Conservation (phyloP, 257 asterid species). For the Osmanthus fragrans region DNA sequence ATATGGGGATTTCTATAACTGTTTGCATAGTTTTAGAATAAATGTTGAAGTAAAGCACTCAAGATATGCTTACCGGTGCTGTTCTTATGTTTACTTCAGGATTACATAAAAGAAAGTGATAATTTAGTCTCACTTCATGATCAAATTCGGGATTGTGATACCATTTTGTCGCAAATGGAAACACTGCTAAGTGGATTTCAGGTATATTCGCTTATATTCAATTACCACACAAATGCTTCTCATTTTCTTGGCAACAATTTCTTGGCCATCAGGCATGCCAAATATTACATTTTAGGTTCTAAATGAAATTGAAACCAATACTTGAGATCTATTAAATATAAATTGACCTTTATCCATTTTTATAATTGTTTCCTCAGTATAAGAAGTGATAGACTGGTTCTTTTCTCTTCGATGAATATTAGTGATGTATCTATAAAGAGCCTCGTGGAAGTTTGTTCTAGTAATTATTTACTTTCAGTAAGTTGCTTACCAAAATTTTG, state of each 20-base stretch:
- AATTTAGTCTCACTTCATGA: conserved; percentile 94
- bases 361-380: background rate
- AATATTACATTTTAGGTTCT: conserved; percentile 14
- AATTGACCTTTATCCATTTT: background rate
- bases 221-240: conserved; percentile 2
- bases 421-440: conserved; percentile 5
- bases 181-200: conserved; percentile 92
- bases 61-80: conserved; percentile 23
- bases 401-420: conserved; percentile 10
- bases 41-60: conserved; percentile 9
- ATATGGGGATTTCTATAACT: background rate
- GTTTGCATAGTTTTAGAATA: background rate
- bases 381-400: conserved; percentile 13
- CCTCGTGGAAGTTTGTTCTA: background rate
- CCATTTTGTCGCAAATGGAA: conserved; percentile 93
- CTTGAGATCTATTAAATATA: conserved; percentile 8
- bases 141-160: conserved; percentile 93
- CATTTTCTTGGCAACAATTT: conserved; percentile 11
- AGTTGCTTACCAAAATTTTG: conserved; percentile 1
- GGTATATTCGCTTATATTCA: conserved; percentile 44
- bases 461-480: background rate
- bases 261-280: conserved; percentile 2
- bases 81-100: conserved; percentile 48
- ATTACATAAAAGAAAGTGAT: conserved; percentile 97
- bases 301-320: conserved; percentile 5